Conservation (phyloP, 2,329 filamentous ascomycete species). For the Chrysoporthe cubensis region DNA sequence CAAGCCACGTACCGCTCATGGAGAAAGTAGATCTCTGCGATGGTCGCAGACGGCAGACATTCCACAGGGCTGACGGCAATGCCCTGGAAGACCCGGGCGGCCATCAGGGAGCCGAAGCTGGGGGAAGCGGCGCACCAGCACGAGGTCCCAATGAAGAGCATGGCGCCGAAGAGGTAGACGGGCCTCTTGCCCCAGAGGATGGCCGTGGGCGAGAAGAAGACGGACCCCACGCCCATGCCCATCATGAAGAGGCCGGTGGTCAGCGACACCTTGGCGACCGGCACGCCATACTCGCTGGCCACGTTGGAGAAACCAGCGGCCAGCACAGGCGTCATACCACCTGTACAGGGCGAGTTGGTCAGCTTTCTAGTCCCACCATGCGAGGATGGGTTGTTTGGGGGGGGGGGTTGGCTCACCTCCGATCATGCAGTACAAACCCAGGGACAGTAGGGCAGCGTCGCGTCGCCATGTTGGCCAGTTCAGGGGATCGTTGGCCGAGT, state of each 20-base stretch:
- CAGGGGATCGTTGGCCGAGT: conserved; percentile 85
- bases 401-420: conserved; percentile 52
- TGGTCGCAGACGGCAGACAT: conserved; percentile 88
- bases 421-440: conserved; percentile 92
- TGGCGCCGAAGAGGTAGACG: conserved; percentile 78
- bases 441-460: conserved; percentile 76
- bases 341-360: not conserved
- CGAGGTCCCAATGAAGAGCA: conserved; percentile 76
- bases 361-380: not conserved
- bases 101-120: conserved; percentile 75
- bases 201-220: conserved; percentile 85
- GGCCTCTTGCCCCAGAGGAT: conserved; percentile 90
- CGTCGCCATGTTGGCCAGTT: conserved; percentile 88
- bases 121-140: conserved; percentile 88
- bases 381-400: not conserved
- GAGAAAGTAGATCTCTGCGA: conserved; percentile 95
- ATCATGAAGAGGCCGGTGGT: conserved; percentile 95
- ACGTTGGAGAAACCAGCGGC: conserved; percentile 89
- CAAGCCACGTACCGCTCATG: conserved; percentile 66
- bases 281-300: conserved; percentile 65
- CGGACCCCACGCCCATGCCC: conserved; percentile 83
- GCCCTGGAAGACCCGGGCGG: conserved; percentile 86
- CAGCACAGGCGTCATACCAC: conserved; percentile 87
- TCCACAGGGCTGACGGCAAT: conserved; percentile 88
- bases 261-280: conserved; percentile 74